phyloP scores from a whole-genome alignment of 768 basidiomycete genomes.

The Pulveroboletus frians region DNA sequence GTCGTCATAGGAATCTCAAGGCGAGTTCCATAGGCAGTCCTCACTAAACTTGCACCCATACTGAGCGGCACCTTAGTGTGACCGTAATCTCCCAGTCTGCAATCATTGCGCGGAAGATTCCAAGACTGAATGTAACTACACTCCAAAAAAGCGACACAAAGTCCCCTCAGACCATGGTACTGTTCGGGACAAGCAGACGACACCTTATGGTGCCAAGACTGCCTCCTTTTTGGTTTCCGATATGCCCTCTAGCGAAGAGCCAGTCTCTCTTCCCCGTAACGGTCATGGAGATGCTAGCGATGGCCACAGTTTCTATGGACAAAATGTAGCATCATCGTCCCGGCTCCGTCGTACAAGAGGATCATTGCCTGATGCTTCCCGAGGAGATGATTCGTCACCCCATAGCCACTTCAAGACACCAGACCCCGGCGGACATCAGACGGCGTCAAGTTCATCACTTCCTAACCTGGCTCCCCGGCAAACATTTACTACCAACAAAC shows the following conservation, averaged over 20 bases:
- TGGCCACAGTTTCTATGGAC: conserved; percentile 43
- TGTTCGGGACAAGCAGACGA: conserved; percentile 33
- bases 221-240: conserved; percentile 47
- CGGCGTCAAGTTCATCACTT: conserved; percentile 17
- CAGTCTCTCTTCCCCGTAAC: conserved; percentile 8
- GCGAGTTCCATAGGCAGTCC: conserved; percentile 32
- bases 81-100: conserved; percentile 66
- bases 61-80: conserved; percentile 43
- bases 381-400: conserved; percentile 15
- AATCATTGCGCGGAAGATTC: conserved; percentile 55
- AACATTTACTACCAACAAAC: conserved; percentile 20
- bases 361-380: conserved; percentile 22
- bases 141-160: conserved; percentile 64
- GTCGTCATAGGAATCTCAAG: conserved; percentile 62
- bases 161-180: conserved; percentile 40
- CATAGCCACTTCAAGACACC: conserved; percentile 18
- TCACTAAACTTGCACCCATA: neutral
- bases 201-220: conserved; percentile 42
- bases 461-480: conserved; percentile 22
- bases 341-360: conserved; percentile 20
- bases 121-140: conserved; percentile 62
- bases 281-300: conserved; percentile 26
- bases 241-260: conserved; percentile 31
- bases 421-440: conserved; percentile 20
- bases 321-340: conserved; percentile 40